Percentiles rank a stretch among this genome's conserved stretches.
Evolutionary conservation across 2,329 filamentous ascomycete genomes (phyloP).

Genomic region (Fusarium secorum): DNA sequence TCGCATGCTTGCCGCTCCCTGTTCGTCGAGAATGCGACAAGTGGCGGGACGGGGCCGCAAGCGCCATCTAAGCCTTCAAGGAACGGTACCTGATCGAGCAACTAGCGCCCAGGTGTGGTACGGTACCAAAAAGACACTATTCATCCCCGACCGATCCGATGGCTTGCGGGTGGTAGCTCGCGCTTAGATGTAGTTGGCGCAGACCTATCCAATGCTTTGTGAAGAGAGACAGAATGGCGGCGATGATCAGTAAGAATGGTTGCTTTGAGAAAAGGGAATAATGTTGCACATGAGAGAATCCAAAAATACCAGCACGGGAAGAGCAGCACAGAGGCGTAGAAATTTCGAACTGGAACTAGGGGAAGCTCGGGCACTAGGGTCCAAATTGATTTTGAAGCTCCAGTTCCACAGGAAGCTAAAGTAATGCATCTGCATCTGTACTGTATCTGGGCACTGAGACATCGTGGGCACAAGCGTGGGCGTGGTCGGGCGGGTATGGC

Average conservation of each 20-base stretch:
- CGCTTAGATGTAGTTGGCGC: constrained; percentile 9
- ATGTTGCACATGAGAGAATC: constrained; percentile 3
- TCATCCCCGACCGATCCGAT: constrained; percentile 25
- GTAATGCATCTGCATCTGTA: background rate
- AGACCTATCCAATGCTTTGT: constrained; percentile 4
- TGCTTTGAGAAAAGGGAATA: constrained; percentile 1
- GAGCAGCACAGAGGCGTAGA: constrained; percentile 8
- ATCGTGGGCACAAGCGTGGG: background rate
- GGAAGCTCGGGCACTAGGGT: background rate
- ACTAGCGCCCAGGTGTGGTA: constrained; percentile 32
- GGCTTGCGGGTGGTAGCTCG: constrained; percentile 5
- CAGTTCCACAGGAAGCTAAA: background rate
- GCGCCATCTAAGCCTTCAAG: constrained; percentile 42
- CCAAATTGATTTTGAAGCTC: constrained; percentile 1
- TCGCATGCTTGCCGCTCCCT: constrained; percentile 35
- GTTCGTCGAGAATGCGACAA: constrained; percentile 25
- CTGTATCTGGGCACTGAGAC: constrained; percentile 1
- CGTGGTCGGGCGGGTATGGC: constrained; percentile 35
- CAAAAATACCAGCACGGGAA: constrained; percentile 2
- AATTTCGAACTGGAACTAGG: background rate
- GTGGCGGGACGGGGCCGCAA: constrained; percentile 42
- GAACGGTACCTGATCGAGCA: constrained; percentile 39
- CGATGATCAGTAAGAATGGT: constrained; percentile 11
- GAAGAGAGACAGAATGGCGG: constrained; percentile 1
- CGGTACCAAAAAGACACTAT: background rate